phyloP scores from a whole-genome alignment of 441 rosid genomes.

The Pelargonium fulgidum region DNA sequence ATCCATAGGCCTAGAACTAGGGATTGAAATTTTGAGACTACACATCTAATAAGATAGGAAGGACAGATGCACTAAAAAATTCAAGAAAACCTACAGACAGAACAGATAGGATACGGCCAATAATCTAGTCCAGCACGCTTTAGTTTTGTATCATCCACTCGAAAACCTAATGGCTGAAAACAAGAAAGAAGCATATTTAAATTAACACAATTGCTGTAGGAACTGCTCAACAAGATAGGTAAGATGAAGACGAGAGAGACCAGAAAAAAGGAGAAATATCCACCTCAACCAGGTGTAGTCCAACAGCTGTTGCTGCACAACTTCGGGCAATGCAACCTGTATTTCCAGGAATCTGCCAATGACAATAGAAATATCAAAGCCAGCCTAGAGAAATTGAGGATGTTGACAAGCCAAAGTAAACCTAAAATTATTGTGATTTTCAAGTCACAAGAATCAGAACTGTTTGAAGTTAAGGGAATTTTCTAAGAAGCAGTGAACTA shows the following conservation, averaged over 20 bases:
- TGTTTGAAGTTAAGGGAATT: neutral
- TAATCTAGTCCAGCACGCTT: conserved; percentile 97
- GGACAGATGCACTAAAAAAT: conserved; percentile 5
- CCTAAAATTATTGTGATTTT: conserved; percentile 3
- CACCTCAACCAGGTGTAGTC: conserved; percentile 84
- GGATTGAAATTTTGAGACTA: no score
- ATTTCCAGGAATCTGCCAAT: conserved; percentile 86
- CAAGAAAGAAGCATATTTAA: no score
- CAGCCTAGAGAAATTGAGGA: conserved; percentile 22
- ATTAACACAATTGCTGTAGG: no score
- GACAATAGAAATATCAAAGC: conserved; percentile 29
- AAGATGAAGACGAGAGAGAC: neutral
- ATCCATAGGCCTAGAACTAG: no score
- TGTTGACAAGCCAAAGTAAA: no score
- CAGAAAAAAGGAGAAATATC: conserved; percentile 5
- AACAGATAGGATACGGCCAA: conserved; percentile 83
- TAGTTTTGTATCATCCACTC: conserved; percentile 68
- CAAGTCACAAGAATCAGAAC: neutral
- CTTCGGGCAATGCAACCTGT: conserved; percentile 97
- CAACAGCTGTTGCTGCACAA: conserved; percentile 89
- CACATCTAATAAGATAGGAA: neutral
- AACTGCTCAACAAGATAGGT: no score
- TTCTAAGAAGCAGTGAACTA: neutral
- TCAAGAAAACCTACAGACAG: conserved; percentile 9
- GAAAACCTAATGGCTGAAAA: conserved; percentile 82